phyloP scores from a whole-genome alignment of 495 filamentous ascomycete species.

The Glutinoglossum americanum region DNA sequence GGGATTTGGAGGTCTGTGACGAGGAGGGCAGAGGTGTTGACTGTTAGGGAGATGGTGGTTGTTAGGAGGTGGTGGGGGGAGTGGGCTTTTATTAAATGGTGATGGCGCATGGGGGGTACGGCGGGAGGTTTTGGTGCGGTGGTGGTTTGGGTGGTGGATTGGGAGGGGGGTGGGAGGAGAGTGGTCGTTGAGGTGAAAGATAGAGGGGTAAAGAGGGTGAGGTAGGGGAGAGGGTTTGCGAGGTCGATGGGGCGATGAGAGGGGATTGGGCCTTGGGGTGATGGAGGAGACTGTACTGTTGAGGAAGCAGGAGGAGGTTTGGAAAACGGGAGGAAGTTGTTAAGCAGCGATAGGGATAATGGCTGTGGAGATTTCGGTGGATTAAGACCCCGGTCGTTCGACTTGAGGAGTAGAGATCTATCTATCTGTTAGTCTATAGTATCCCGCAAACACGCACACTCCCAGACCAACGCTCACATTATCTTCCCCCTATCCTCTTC shows the following conservation, averaged over 20 bases:
- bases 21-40: slow-evolving; percentile 18
- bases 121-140: too few relatives aligned
- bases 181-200: slow-evolving; percentile 27
- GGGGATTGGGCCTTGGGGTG: slow-evolving; percentile 8
- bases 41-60: slow-evolving; percentile 7
- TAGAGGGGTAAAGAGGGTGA: slow-evolving; percentile 33
- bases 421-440: neutral
- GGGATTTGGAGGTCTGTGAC: slow-evolving; percentile 20
- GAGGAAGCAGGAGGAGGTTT: neutral
- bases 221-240: slow-evolving; percentile 32
- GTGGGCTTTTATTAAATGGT: slow-evolving; percentile 9
- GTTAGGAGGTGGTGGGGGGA: slow-evolving; percentile 12
- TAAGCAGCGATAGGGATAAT: neutral
- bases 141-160: neutral
- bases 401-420: neutral
- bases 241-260: slow-evolving; percentile 33
- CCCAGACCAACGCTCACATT: neutral
- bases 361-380: neutral
- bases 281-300: neutral
- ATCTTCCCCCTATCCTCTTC: neutral
- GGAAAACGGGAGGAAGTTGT: slow-evolving; percentile 4
- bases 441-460: neutral
- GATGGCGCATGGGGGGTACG: too few relatives aligned
- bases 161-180: slow-evolving; percentile 15
- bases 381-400: neutral